phyloP scores from a whole-genome alignment of 2,329 filamentous ascomycete species.

The Colletotrichum shisoi region DNA sequence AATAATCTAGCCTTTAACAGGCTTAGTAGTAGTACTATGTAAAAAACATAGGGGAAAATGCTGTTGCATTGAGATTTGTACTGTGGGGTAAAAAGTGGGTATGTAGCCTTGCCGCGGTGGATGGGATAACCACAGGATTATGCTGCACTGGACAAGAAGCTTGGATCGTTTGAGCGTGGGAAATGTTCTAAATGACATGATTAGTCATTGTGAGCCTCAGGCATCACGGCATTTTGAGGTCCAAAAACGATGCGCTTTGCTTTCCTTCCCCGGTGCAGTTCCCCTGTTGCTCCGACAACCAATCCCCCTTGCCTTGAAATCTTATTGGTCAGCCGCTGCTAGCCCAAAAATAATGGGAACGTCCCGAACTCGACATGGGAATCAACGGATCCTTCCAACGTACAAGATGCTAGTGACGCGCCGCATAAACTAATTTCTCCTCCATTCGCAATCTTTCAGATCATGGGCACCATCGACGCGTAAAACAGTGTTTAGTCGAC shows the following conservation, averaged over 20 bases:
- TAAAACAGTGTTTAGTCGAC: slow-evolving; percentile 50
- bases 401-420: slow-evolving; percentile 44
- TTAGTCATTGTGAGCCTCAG: slow-evolving; percentile 8
- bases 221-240: not conserved
- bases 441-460: slow-evolving; percentile 47
- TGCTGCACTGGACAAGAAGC: not conserved
- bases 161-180: not conserved
- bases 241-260: slow-evolving; percentile 23
- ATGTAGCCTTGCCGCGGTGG: too few relatives aligned
- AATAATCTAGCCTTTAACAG: too few relatives aligned
- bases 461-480: slow-evolving; percentile 53
- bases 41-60: too few relatives aligned
- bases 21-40: too few relatives aligned
- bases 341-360: slow-evolving; percentile 40
- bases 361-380: slow-evolving; percentile 37
- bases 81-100: too few relatives aligned
- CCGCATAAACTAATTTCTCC: slow-evolving; percentile 50
- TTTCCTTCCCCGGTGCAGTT: slow-evolving; percentile 7
- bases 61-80: too few relatives aligned
- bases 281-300: slow-evolving; percentile 44
- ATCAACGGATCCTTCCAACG: slow-evolving; percentile 35
- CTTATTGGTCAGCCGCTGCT: slow-evolving; percentile 39
- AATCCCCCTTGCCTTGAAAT: not conserved
- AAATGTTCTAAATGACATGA: not conserved
- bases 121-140: too few relatives aligned